Evolutionary conservation across 768 basidiomycete genomes (phyloP).

Genomic region (Porphyrellus cyaneotinctus): DNA sequence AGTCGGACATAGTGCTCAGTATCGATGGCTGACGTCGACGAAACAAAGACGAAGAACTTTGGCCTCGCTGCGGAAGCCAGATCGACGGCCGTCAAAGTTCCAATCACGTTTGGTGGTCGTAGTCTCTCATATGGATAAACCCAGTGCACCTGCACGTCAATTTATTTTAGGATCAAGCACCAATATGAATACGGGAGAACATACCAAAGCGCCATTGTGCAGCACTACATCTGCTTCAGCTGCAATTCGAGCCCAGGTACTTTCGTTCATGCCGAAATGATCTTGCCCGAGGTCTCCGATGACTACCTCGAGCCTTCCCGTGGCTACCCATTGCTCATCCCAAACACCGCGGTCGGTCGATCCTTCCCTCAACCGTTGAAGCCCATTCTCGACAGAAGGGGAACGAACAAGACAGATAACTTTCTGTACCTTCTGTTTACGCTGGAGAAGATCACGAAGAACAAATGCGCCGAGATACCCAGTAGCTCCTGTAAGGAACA

Average conservation of each 20-base stretch:
- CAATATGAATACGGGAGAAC: slow-evolving; percentile 27
- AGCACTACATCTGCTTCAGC: slow-evolving; percentile 76
- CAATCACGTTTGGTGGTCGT: slow-evolving; percentile 87
- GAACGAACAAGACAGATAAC: slow-evolving; percentile 93
- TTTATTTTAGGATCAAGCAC: background rate
- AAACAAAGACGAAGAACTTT: slow-evolving; percentile 86
- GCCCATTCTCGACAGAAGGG: slow-evolving; percentile 52
- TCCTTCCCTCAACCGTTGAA: slow-evolving; percentile 66
- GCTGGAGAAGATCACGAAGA: slow-evolving; percentile 69
- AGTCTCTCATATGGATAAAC: slow-evolving; percentile 96
- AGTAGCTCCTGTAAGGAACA: slow-evolving; percentile 96
- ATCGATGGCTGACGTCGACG: slow-evolving; percentile 93
- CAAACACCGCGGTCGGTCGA: slow-evolving; percentile 81
- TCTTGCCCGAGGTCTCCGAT: slow-evolving; percentile 78
- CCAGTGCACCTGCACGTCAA: slow-evolving; percentile 82
- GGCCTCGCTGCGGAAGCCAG: slow-evolving; percentile 70
- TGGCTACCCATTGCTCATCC: slow-evolving; percentile 76
- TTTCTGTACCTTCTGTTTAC: slow-evolving; percentile 62
- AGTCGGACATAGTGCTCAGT: slow-evolving; percentile 86
- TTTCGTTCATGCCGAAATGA: slow-evolving; percentile 64
- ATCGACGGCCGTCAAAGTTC: slow-evolving; percentile 79
- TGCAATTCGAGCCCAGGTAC: slow-evolving; percentile 63
- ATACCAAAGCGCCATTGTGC: slow-evolving; percentile 95
- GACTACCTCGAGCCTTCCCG: slow-evolving; percentile 70
- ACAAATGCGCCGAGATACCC: slow-evolving; percentile 97